These are phyloP conservation scores for Prototheca cutis DNA, from an alignment of 163 green algal genomes.

Conservation along the genomic window DNA sequence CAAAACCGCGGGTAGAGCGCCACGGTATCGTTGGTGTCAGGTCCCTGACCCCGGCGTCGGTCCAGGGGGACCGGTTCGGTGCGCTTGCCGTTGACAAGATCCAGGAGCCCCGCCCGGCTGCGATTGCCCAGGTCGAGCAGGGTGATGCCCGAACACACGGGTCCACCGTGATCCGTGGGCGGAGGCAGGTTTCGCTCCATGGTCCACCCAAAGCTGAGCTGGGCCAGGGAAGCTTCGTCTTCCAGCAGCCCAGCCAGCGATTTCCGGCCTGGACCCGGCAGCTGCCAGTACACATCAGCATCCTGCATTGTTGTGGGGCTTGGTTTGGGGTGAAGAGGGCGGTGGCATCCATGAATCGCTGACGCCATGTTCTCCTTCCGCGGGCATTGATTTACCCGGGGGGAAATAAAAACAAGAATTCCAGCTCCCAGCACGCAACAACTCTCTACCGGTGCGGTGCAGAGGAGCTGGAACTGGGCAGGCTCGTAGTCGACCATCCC, in stretches of 20 bases:
- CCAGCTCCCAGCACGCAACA: neutral
- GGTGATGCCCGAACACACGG: constrained; percentile 29
- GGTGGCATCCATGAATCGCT: too few relatives aligned
- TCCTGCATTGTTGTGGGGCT: too few relatives aligned
- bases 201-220: constrained; percentile 32
- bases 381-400: too few relatives aligned
- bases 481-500: constrained; percentile 35
- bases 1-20: constrained; percentile 40
- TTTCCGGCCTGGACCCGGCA: constrained; percentile 30
- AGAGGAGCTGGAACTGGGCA: constrained; percentile 58
- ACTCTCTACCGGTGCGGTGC: constrained; percentile 33
- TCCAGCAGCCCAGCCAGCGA: constrained; percentile 29
- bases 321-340: too few relatives aligned
- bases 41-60: constrained; percentile 25
- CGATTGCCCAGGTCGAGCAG: constrained; percentile 27
- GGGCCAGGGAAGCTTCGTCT: neutral
- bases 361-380: too few relatives aligned
- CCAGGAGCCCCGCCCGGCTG: constrained; percentile 25
- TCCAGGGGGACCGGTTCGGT: constrained; percentile 16
- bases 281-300: constrained; percentile 45
- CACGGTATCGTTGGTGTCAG: neutral
- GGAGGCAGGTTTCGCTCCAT: constrained; percentile 38
- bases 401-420: too few relatives aligned
- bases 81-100: constrained; percentile 28
- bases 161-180: constrained; percentile 31